Base-by-base conservation (phyloP, 164 flowering plant genomes). In the Nelumbo lutea region DNA sequence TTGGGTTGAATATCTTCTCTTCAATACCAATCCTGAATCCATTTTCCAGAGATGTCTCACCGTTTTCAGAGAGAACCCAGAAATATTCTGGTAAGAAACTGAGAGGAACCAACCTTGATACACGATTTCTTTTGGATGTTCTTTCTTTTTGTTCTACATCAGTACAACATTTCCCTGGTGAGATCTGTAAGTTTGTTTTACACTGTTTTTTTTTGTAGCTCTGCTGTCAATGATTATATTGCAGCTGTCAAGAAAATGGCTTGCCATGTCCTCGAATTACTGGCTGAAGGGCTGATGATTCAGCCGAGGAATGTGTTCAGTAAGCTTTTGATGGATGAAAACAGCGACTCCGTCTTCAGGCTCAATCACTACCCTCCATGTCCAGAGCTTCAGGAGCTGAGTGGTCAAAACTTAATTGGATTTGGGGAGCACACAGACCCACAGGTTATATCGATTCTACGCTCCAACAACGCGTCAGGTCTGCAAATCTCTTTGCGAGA, bases 371-470 rank as follows among this genome's bases (percentile, higher is more conserved):
- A 91, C 60, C 98, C 98, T 9, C 85, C 94, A 56, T 88, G 88
- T 66, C 90, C 87, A 7, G 88, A 83, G 68, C 73, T 79, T 14
- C 77, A 80, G 52, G 81, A 81, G 59, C 42, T 71, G 70, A 76
- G 73, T 65, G 82, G 81, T 46, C 66, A 71, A 46, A 87, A 77
- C 64, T 41, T 89, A 81, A 67, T 88, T 53, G 97, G 98, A 11
- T 92, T 95, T 66, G 97, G 98, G 64, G 98, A 92, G 70, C 98
- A 95, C 77, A 92, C 97, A 14, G 98, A 92, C 85, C 98, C 98
- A 14, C 98, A 95, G 76, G 79, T 92, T 52, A 83, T 92, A 3
- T 92, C 97, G 48, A 83, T 95, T 2, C 59, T 85, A 40, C 82
- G 93, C 77, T 95, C 98, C 41, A 95, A 91, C 85, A 81, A 80